Evolutionary conservation across 2,329 filamentous ascomycete species (phyloP), one percentile per base, ranked within the genome.

Genomic region (Lasiodiplodia gonubiensis): DNA sequence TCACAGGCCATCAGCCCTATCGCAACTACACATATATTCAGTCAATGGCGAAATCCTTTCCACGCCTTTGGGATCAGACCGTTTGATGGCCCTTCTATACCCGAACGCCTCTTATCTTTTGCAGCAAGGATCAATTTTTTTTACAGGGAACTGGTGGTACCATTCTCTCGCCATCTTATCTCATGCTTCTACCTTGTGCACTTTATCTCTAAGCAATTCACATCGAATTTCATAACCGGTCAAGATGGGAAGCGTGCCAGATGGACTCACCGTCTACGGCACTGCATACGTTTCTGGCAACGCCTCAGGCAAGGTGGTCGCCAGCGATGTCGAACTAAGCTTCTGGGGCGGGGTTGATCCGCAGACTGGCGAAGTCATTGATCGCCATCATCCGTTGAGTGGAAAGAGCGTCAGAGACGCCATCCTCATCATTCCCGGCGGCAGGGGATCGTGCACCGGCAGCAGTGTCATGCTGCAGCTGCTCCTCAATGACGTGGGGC

Each of bases 391-490:
- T 64, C 79, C 79, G 0, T 70, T 85, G 2, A 70, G 69, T 7
- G 80, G 81, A 0, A 39, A 72, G 6, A 69, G 59, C 18, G 67
- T 84, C 0, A 69, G 74, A 3, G 73, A 72, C 12, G 71, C 71
- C 0, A 71, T 84, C 1, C 73, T 85, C 0, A 83, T 79, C 1
- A 81, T 84, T 16, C 82, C 83, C 0, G 72, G 78, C 21, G 78
- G 82, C n/a, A 78, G 82, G 23, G 82, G 83, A 2, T 85, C 83
- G 7, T 85, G 82, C 51, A 77, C 80, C 0, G 83, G 82, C 0
- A 84, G 82, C 16, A 76, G 76, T 0, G 78, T 81, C 1, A 75
- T 84, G n/a, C 69, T 85, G 6, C 81, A 85, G 69, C 70, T 84
- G 0, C 57, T 85, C 0, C 72, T 84, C 2, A 80, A 80, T 21